Base-by-base conservation (phyloP, 2,329 filamentous ascomycete species). In the Penicillium janthinellum region DNA sequence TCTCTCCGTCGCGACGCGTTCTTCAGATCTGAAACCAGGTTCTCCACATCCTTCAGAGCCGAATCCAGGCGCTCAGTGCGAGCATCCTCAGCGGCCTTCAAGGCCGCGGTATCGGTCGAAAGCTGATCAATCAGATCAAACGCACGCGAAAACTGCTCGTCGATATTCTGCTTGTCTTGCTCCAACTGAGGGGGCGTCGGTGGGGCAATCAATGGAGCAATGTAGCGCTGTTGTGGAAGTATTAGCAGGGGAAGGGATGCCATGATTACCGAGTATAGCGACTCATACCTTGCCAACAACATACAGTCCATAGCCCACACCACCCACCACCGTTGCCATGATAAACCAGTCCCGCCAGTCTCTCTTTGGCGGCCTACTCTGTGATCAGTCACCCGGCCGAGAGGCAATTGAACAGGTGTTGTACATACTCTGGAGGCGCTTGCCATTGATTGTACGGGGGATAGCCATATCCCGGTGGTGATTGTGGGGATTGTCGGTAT, bases 261-360 rank as follows among this genome's bases (percentile, higher is more conserved):
- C 38, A 3, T 35, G 35, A 17, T 31, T 31, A 28, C 39, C 25
- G 7, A n/a, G 37, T 20, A 12, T 15, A 39, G n/a, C 22, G 6
- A 17, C 5, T n/a, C 45, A 41, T 62, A 92, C 90, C 86, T 96
- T 96, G 61, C 92, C 91, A 15, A 97, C 84, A 65, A 89, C 86
- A 74, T 95, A 99, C 22, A 96, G 78, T 0, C 93, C 94, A 71
- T 97, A 98, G 41, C 92, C 85, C 20, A 97, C 88, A 51, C 93
- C 92, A 58, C 92, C 90, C 63, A 96, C 89, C 12, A 98, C 91
- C 0, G 95, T 99, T 7, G 95, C 95, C 92, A 98, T 96, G 77
- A 99, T 98, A 78, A 99, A 99, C 90, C 92, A 98, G 74, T 99
- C 95, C 62, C 96, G 86, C 95, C 95, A 99, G 78, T 99, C 95